phyloP scores from a whole-genome alignment of 1,284 basidiomycete species.

The Trichosporon inkin region DNA sequence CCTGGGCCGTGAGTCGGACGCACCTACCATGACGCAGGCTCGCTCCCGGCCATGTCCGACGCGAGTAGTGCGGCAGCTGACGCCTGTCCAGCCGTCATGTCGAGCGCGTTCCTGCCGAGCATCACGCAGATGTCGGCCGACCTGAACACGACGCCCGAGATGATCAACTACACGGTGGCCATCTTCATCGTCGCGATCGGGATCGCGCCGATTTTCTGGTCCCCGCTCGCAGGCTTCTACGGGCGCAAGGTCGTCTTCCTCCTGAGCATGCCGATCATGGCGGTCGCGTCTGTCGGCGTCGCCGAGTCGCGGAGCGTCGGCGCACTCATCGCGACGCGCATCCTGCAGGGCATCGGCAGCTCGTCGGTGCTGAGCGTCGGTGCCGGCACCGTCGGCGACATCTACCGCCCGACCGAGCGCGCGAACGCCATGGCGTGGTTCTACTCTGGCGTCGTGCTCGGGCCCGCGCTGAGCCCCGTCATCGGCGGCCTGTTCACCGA shows the following conservation, averaged over 20 bases:
- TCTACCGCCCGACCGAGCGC: conserved; percentile 60
- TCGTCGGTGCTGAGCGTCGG: conserved; percentile 58
- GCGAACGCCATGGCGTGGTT: conserved; percentile 63
- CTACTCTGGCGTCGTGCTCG: conserved; percentile 54
- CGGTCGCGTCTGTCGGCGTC: conserved; percentile 60
- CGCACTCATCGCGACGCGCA: conserved; percentile 59
- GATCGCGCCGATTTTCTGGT: conserved; percentile 55
- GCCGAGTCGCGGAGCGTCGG: conserved; percentile 54
- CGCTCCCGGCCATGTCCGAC: too few species aligned
- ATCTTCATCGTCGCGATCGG: conserved; percentile 52
- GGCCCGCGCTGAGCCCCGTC: conserved; percentile 46
- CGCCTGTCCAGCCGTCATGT: conserved; percentile 59
- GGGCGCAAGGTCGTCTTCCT: conserved; percentile 63
- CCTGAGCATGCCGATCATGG: conserved; percentile 59
- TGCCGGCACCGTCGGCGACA: conserved; percentile 62
- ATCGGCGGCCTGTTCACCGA: conserved; percentile 50
- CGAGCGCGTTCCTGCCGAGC: conserved; percentile 64
- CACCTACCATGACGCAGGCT: not conserved
- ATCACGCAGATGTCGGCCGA: conserved; percentile 65
- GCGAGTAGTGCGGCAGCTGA: too few species aligned
- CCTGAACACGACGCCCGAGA: conserved; percentile 56
- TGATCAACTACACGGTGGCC: conserved; percentile 58
- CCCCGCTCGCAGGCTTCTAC: conserved; percentile 57
- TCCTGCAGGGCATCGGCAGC: conserved; percentile 59
- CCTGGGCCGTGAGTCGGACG: conserved; percentile 53